These are phyloP conservation scores for Leccinum longicurvipes DNA, from an alignment of 768 basidiomycete genomes.

Conservation along the genomic window DNA sequence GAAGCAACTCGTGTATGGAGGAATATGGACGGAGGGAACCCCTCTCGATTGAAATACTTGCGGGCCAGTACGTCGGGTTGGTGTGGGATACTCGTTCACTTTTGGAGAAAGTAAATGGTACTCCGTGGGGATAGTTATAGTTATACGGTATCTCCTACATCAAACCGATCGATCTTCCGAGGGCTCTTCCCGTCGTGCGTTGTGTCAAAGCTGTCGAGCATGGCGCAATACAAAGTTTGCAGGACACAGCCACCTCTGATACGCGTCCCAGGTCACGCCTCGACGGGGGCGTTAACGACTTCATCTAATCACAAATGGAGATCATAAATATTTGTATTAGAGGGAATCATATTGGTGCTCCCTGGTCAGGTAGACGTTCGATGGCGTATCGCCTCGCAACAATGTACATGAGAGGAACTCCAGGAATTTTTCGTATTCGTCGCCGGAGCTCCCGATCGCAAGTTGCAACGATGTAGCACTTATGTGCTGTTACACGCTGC, in stretches of 20 bases:
- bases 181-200: neutral
- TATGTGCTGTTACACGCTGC: conserved; percentile 90
- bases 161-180: neutral
- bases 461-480: conserved; percentile 96
- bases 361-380: conserved; percentile 92
- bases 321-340: neutral
- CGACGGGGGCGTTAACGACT: neutral
- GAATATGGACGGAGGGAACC: neutral
- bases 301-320: neutral
- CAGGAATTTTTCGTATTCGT: conserved; percentile 87
- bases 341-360: conserved; percentile 56
- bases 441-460: conserved; percentile 94
- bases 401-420: conserved; percentile 97
- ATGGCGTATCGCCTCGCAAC: conserved; percentile 90
- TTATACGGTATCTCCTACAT: neutral
- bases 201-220: neutral
- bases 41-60: neutral
- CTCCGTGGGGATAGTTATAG: neutral
- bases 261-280: neutral
- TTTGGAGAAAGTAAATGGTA: neutral
- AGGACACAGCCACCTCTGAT: neutral
- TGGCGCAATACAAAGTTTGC: neutral
- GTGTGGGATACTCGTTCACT: neutral
- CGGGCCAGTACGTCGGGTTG: neutral
- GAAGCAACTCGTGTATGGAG: neutral